Base-by-base conservation (phyloP, 2,329 filamentous ascomycete species). In the Akanthomyces dipterigenus region DNA sequence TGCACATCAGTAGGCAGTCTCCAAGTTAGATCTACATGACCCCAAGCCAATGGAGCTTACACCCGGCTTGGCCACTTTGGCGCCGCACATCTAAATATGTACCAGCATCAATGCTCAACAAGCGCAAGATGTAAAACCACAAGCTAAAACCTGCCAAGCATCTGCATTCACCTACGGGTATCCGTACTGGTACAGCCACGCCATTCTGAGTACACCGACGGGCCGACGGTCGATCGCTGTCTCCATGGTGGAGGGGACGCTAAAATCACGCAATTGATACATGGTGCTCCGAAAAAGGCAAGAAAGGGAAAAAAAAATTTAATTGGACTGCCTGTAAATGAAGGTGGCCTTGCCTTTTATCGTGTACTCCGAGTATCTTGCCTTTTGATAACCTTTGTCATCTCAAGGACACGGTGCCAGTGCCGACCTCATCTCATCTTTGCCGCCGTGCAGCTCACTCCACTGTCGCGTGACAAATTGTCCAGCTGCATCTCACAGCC, bases 251-350 rank as follows among this genome's bases (percentile, higher is more conserved):
- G 56, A 51, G 56, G 34, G 36, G 56, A 31, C 20, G 46, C 56
- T 59, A 51, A 59, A 59, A 59, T 59, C 56, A 59, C 56, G 56
- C 56, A 50, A 59, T 59, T 59, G 18, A 48, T 34, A 31, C 45
- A 31, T 16, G 34, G 26, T n/a, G 46, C 24, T 18, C 45, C 46
- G 46, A 51, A 43, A 43, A 34, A n/a, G 55, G 46, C 46, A 59
- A 51, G 36, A 34, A n/a, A 24, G 26, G 46, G 49, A 11, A 48
- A 48, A 58, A 58, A 59, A 51, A n/a, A n/a, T n/a, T n/a, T n/a
- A n/a, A 40, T 59, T 34, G 46, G 56, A 31, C 34, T 59, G 16
- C 46, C 36, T 42, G 54, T 46, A 43, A 51, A 51, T 51, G 49
- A 51, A 51, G 20, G 38, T 38, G 49, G 49, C 49, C 31, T 34